Evolutionary conservation across 2,329 filamentous ascomycete species (phyloP).

Genomic region (Remersonia thermophila): DNA sequence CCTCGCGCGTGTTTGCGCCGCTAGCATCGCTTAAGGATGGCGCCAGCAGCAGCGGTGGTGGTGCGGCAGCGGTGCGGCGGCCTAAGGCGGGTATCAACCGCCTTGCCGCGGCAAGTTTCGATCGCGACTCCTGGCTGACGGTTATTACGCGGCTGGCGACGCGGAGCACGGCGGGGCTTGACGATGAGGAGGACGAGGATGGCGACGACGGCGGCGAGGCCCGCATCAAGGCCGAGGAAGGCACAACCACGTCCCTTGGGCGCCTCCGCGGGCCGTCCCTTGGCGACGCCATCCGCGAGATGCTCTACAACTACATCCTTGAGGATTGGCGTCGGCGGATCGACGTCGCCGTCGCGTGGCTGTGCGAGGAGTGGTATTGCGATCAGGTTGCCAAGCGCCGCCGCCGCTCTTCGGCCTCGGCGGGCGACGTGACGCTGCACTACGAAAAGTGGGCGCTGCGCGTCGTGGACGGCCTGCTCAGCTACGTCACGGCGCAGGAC

Average conservation of each 20-base stretch:
- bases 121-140: constrained; percentile 82
- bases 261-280: constrained; percentile 34
- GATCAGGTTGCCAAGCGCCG: constrained; percentile 42
- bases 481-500: constrained; percentile 84
- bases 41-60: constrained; percentile 26
- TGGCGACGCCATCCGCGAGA: constrained; percentile 62
- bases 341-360: constrained; percentile 82
- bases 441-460: constrained; percentile 71
- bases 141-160: constrained; percentile 78
- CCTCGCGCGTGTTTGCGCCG: constrained; percentile 66
- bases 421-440: constrained; percentile 37
- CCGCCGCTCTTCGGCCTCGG: no score
- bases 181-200: constrained; percentile 75
- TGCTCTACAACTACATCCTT: constrained; percentile 73
- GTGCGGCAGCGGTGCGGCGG: constrained; percentile 43
- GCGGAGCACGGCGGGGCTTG: constrained; percentile 65
- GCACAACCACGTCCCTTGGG: constrained; percentile 12
- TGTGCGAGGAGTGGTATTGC: constrained; percentile 97
- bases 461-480: constrained; percentile 78
- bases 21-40: constrained; percentile 62
- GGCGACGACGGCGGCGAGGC: constrained; percentile 55
- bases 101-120: constrained; percentile 72
- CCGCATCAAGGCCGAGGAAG: constrained; percentile 45
- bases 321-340: constrained; percentile 87
- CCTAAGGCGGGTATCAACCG: constrained; percentile 66